Evolutionary conservation across 2,329 filamentous ascomycete genomes (phyloP).

Genomic region (Saccharata proteae): DNA sequence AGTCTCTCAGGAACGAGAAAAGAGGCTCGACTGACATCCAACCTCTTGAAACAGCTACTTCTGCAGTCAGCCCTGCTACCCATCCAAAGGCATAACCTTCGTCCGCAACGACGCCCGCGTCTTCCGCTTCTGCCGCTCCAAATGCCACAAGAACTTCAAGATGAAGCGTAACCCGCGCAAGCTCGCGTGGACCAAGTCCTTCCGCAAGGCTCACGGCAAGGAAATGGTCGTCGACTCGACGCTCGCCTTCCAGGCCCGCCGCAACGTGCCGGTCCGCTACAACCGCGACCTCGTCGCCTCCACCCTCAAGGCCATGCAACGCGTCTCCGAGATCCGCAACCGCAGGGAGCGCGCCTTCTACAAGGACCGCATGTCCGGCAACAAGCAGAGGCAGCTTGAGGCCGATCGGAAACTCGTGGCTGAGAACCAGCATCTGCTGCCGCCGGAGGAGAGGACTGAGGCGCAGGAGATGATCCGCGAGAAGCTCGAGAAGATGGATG

Average conservation of each 20-base stretch:
- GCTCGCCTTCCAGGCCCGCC: slow-evolving; percentile 79
- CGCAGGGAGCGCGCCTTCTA: slow-evolving; percentile 86
- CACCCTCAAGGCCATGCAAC: slow-evolving; percentile 85
- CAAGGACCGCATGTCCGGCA: slow-evolving; percentile 84
- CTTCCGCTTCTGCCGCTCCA: slow-evolving; percentile 53
- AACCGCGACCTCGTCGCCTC: slow-evolving; percentile 81
- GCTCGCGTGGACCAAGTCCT: slow-evolving; percentile 92
- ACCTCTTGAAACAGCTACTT: slow-evolving; percentile 64
- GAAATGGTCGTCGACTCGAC: slow-evolving; percentile 78
- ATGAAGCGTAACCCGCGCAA: slow-evolving; percentile 98
- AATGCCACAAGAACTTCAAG: slow-evolving; percentile 67
- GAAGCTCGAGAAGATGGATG: slow-evolving; percentile 9
- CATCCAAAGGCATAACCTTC: slow-evolving; percentile 45
- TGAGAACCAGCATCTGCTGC: slow-evolving; percentile 85
- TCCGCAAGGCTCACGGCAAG: slow-evolving; percentile 74
- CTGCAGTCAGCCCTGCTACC: slow-evolving; percentile 49
- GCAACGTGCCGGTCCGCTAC: slow-evolving; percentile 92
- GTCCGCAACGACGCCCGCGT: slow-evolving; percentile 53
- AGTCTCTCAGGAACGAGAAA: too few species aligned
- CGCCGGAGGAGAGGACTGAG: slow-evolving; percentile 31
- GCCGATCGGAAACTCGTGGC: slow-evolving; percentile 77
- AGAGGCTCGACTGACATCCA: too few species aligned
- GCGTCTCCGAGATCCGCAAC: slow-evolving; percentile 72
- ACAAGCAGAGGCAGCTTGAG: slow-evolving; percentile 69
- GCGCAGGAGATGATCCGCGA: slow-evolving; percentile 8